Conservation (phyloP, 2,329 filamentous ascomycete species). For the Aspergillus fischeri region DNA sequence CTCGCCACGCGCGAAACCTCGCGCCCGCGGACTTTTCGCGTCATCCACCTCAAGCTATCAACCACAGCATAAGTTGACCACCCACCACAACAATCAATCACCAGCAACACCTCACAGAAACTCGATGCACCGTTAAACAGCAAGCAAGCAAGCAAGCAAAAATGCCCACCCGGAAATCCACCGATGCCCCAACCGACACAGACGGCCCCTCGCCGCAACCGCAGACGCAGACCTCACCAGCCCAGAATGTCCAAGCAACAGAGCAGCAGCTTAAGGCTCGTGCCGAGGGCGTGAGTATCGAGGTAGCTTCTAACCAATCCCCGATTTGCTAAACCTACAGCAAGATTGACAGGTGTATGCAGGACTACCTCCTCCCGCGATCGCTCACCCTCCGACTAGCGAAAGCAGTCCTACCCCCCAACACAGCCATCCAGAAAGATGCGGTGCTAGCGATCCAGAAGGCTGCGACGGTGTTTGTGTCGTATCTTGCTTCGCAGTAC, state of each 20-base stretch:
- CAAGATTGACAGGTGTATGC: no score
- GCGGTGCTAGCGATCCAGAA: constrained; percentile 61
- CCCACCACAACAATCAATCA: neutral
- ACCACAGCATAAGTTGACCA: neutral
- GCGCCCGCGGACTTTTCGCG: neutral
- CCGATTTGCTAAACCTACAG: no score
- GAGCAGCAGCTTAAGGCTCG: constrained; percentile 39
- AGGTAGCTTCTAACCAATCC: constrained; percentile 22
- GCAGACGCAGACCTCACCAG: constrained; percentile 12
- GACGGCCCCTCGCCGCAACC: constrained; percentile 14
- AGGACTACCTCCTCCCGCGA: constrained; percentile 62
- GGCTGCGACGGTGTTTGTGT: constrained; percentile 64
- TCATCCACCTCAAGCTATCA: neutral
- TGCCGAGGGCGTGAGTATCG: constrained; percentile 37
- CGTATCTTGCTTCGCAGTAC: constrained; percentile 58
- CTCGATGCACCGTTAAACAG: neutral
- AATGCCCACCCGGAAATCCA: constrained; percentile 37
- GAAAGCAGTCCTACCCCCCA: constrained; percentile 60
- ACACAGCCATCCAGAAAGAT: constrained; percentile 64
- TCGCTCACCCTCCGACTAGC: constrained; percentile 59
- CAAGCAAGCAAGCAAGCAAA: neutral
- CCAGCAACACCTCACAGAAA: neutral
- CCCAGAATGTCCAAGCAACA: constrained; percentile 29
- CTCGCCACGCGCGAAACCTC: neutral
- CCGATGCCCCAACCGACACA: constrained; percentile 18